These are phyloP conservation scores for Ganoderma sinense DNA, from an alignment of 1,284 basidiomycete genomes.

Conservation along the genomic window DNA sequence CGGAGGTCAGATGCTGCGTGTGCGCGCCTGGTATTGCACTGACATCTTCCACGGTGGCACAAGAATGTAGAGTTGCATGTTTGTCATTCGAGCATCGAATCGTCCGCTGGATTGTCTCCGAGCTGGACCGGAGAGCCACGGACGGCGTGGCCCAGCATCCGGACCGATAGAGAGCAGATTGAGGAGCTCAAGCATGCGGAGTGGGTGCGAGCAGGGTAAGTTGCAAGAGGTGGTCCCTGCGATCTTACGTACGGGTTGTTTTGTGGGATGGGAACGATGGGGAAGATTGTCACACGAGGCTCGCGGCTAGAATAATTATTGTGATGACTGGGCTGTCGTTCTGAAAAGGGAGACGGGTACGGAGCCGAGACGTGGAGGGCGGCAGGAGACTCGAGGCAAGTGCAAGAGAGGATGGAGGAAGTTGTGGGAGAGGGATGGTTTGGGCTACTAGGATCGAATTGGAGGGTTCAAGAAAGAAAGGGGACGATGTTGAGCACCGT, in stretches of 20 bases:
- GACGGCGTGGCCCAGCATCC: not conserved
- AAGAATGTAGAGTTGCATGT: constrained; percentile 5
- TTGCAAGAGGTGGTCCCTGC: not conserved
- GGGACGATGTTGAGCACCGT: not conserved
- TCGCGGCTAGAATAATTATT: constrained; percentile 22
- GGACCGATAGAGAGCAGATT: constrained; percentile 3
- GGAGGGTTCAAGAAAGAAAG: constrained; percentile 15
- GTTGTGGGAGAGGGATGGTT: not conserved
- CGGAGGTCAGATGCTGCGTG: constrained; percentile 10
- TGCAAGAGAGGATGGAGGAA: not conserved
- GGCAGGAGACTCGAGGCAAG: not conserved
- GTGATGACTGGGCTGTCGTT: constrained; percentile 17
- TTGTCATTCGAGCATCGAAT: constrained; percentile 1
- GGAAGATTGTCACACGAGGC: constrained; percentile 20
- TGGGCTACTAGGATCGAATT: not conserved
- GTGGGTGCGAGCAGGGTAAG: not conserved
- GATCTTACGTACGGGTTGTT: constrained; percentile 23
- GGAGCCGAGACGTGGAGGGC: not conserved
- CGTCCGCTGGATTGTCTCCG: constrained; percentile 8
- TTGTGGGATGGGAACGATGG: constrained; percentile 18
- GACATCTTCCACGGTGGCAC: constrained; percentile 7
- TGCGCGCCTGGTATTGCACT: constrained; percentile 1
- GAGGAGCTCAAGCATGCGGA: constrained; percentile 3
- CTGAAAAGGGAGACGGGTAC: not conserved
- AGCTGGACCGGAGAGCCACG: not conserved